These are phyloP conservation scores for Nosema muscidifuracis DNA, from an alignment of 371 early-diverging fungal genomes.

Conservation along the genomic window DNA sequence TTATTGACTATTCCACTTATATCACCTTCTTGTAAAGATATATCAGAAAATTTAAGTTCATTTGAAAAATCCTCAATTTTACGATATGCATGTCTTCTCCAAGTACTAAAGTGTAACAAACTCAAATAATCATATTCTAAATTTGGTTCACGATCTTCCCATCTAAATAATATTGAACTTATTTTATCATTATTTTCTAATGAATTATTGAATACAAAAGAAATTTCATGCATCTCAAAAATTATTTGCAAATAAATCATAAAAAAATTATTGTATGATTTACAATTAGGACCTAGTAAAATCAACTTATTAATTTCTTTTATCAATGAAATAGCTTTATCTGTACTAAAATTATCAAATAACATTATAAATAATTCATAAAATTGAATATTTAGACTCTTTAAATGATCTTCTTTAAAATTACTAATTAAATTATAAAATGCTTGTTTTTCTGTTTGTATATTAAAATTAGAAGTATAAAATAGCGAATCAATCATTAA, in stretches of 20 bases:
- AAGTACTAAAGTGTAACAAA: constrained; percentile 16
- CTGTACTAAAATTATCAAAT: constrained; percentile 14
- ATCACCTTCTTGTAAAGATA: neutral
- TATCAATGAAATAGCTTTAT: constrained; percentile 33
- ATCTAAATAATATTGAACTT: constrained; percentile 34
- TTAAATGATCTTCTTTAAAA: neutral
- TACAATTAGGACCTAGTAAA: constrained; percentile 19
- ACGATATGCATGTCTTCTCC: constrained; percentile 29
- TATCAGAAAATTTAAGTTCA: neutral
- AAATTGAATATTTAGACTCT: constrained; percentile 20
- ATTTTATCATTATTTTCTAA: constrained; percentile 38
- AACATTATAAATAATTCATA: constrained; percentile 28
- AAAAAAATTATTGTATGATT: constrained; percentile 12
- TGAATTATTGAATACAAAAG: constrained; percentile 36
- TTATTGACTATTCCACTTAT: constrained; percentile 26
- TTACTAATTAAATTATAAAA: constrained; percentile 21
- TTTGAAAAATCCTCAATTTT: constrained; percentile 5
- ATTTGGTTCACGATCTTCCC: constrained; percentile 51
- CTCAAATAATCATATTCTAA: neutral
- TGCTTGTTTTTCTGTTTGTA: constrained; percentile 26
- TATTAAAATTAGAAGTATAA: constrained; percentile 33
- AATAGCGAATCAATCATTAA: constrained; percentile 39
- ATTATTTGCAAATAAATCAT: constrained; percentile 50
- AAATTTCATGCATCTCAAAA: constrained; percentile 56
- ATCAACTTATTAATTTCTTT: constrained; percentile 39